These are phyloP conservation scores for Lantana camara DNA, from an alignment of 257 asterid genomes.

Conservation along the genomic window DNA sequence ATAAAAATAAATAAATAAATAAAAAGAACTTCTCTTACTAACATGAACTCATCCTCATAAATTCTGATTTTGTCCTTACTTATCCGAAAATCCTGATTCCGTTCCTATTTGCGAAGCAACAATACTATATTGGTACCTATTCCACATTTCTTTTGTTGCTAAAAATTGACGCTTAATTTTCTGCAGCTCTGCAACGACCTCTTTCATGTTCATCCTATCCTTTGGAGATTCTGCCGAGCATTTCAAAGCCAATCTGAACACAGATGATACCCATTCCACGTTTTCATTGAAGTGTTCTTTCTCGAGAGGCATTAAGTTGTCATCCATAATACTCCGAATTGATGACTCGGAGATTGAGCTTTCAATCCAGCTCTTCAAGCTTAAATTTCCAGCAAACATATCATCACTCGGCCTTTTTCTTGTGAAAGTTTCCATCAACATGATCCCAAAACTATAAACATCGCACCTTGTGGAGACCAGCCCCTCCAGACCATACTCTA, in stretches of 20 bases:
- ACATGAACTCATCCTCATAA: too few species aligned
- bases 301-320: not conserved
- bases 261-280: not conserved
- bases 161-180: not conserved
- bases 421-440: constrained; percentile 14
- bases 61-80: too few species aligned
- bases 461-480: constrained; percentile 15
- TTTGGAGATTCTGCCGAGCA: constrained; percentile 1
- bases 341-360: not conserved
- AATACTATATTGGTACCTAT: too few species aligned
- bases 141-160: too few species aligned
- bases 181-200: not conserved
- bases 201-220: not conserved
- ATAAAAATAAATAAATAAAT: too few species aligned
- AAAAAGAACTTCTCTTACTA: too few species aligned
- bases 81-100: too few species aligned
- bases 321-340: not conserved
- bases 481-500: constrained; percentile 25
- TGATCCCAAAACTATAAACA: constrained; percentile 17
- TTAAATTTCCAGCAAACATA: not conserved
- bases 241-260: too few species aligned
- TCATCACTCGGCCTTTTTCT: constrained; percentile 13
- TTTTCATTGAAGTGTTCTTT: not conserved
- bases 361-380: not conserved
- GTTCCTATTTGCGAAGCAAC: too few species aligned